Base-by-base conservation (phyloP, 2,329 filamentous ascomycete genomes). In the Monosporascus sp. region DNA sequence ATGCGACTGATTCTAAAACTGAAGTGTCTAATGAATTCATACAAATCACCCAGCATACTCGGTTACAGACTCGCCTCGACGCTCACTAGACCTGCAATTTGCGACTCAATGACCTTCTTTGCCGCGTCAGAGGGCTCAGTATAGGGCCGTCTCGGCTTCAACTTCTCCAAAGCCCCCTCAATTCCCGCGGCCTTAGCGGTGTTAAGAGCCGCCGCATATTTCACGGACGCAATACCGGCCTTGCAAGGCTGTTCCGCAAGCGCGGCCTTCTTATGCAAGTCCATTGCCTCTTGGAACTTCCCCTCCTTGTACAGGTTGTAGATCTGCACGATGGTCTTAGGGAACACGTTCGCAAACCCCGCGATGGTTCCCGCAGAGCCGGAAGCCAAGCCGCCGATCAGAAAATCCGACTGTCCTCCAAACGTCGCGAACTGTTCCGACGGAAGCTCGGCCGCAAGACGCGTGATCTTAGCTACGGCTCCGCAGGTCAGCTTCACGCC, bases 351-450 rank as follows among this genome's bases (percentile, higher is more conserved):
- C 27, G 76, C 84, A 56, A 86, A 80, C 3, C 82, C 84, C 0
- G 83, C 81, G 49, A 87, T 82, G 59, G 77, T 81, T 9, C 85
- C 84, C 2, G 78, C 76, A 34, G 78, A 80, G 17, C 84, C 84
- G 8, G 79, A 77, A 1, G 76, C 76, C 36, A 87, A 67, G 0
- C 80, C 82, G 2, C 81, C 82, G 49, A 87, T 72, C 22, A 91
- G 69, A 66, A 88, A 91, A 63, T 91, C 88, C 2, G 82, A 83
- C 71, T 91, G 87, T 0, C 88, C 88, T 1, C 86, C 87, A 61
- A 83, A 90, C 0, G 84, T 81, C 1, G 85, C 81, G 64, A 91
- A 91, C 9, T 76, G 68, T 2, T 80, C 74, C 0, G 78, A 68
- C 0, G 76, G 68, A 54, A 87, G 71, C 19, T 72, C 71, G 36